These are phyloP conservation scores for Wickerhamomyces ciferrii DNA, from an alignment of 805 yeast genomes.

Conservation along the genomic window DNA sequence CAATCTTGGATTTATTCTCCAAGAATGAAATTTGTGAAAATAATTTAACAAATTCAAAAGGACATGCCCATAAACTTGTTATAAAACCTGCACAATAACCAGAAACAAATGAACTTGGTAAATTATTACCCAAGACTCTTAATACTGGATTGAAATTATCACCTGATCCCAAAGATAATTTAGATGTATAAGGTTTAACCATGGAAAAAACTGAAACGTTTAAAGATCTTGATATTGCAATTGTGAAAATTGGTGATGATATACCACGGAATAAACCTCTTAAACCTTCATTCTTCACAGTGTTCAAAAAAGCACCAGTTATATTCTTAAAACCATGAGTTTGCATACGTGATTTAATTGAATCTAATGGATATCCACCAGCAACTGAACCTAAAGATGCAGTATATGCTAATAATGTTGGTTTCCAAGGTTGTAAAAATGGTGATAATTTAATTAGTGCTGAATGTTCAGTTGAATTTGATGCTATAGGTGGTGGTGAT, in stretches of 20 bases:
- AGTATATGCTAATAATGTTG: conserved; percentile 53
- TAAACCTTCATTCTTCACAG: conserved; percentile 38
- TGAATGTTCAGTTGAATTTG: not conserved
- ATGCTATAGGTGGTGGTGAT: not conserved
- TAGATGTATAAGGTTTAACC: not conserved
- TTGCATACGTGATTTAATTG: conserved; percentile 84
- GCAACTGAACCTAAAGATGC: conserved; percentile 76
- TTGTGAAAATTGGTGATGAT: not conserved
- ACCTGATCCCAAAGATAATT: not conserved
- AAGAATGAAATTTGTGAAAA: not conserved
- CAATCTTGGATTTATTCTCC: not conserved
- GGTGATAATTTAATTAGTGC: not conserved
- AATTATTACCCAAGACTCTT: not conserved
- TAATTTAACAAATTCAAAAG: not conserved
- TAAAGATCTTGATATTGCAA: not conserved
- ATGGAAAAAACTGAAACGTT: not conserved
- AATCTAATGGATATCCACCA: conserved; percentile 86
- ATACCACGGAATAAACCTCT: conserved; percentile 42
- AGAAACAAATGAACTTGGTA: not conserved
- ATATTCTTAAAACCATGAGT: conserved; percentile 40
- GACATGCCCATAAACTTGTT: conserved; percentile 2
- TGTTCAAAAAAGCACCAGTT: conserved; percentile 28
- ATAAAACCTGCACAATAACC: not conserved
- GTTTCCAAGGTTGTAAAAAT: not conserved
- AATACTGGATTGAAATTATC: not conserved